phyloP scores from a whole-genome alignment of 192 early-diverging fungal species.

The Piromyces sp. region DNA sequence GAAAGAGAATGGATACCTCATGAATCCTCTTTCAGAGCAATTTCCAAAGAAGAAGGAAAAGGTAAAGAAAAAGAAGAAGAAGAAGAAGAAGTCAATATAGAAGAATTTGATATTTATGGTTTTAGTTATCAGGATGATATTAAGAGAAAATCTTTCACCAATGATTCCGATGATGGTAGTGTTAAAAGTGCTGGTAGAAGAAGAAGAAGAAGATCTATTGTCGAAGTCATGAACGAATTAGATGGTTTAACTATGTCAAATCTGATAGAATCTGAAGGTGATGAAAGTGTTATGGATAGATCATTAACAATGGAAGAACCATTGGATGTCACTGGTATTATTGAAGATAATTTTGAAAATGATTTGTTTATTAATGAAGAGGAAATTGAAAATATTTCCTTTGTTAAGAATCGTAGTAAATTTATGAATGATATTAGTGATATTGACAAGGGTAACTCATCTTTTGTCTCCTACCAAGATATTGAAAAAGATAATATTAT shows the following conservation, averaged over 20 bases:
- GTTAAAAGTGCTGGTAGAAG: neutral
- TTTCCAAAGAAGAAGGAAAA: neutral
- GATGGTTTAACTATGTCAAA: neutral
- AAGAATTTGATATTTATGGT: neutral
- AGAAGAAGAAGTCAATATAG: neutral
- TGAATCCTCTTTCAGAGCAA: neutral
- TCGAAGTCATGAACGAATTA: neutral
- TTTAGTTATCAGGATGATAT: neutral
- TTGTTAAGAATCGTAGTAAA: neutral
- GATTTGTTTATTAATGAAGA: neutral
- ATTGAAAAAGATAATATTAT: neutral
- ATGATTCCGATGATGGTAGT: neutral
- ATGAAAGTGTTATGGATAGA: neutral
- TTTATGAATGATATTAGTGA: neutral
- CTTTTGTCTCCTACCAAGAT: neutral
- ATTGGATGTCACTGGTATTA: neutral
- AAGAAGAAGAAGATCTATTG: neutral
- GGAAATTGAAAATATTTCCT: neutral
- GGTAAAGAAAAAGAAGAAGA: no score
- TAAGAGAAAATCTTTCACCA: neutral
- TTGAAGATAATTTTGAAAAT: neutral
- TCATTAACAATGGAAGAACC: neutral
- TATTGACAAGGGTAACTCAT: neutral
- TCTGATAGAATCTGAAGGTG: neutral
- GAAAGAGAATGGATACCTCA: neutral